A percentile compares a stretch with the other conserved stretches of the same genome.
These are phyloP conservation scores for Tetracladium maxilliforme DNA, from an alignment of 2,329 filamentous ascomycete species.

Conservation along the genomic window DNA sequence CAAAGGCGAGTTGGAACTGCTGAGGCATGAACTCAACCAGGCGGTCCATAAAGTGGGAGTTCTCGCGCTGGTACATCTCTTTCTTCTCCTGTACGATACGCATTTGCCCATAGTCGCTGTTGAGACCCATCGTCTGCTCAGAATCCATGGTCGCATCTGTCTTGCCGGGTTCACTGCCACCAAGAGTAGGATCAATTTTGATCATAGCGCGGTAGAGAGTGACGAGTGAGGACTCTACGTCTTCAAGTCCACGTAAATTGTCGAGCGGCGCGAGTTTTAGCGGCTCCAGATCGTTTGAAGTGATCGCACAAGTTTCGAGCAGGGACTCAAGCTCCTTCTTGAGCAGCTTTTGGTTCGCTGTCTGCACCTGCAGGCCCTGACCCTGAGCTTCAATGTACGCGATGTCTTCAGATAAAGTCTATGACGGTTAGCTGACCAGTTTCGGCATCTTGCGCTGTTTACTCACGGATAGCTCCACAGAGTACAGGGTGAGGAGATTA, in stretches of 20 bases:
- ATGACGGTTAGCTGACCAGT: conserved; percentile 8
- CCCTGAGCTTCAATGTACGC: conserved; percentile 95
- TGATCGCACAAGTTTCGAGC: conserved; percentile 85
- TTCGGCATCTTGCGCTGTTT: conserved; percentile 4
- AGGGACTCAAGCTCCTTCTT: conserved; percentile 75
- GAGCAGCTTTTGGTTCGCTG: conserved; percentile 79
- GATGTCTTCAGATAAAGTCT: conserved; percentile 92
- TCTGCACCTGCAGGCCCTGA: conserved; percentile 92
- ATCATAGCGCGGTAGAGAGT: conserved; percentile 83
- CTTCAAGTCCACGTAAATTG: conserved; percentile 52
- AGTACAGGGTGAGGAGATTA: conserved; percentile 84
- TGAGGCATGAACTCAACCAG: conserved; percentile 70
- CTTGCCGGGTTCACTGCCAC: conserved; percentile 24
- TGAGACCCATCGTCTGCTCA: conserved; percentile 25
- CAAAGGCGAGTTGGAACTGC: conserved; percentile 63
- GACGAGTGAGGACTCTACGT: conserved; percentile 65
- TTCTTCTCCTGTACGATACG: conserved; percentile 89
- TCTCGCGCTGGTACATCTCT: conserved; percentile 71
- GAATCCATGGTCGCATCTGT: conserved; percentile 7
- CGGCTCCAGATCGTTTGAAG: conserved; percentile 57
- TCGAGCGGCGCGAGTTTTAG: conserved; percentile 63
- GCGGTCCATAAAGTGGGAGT: conserved; percentile 60
- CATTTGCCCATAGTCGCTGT: conserved; percentile 59
- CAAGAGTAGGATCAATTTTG: conserved; percentile 77
- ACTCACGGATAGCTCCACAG: conserved; percentile 79